A percentile compares a stretch with the other conserved stretches of the same genome.
These are phyloP conservation scores for Sporothrix mexicana DNA, from an alignment of 2,329 filamentous ascomycete species.

Conservation along the genomic window DNA sequence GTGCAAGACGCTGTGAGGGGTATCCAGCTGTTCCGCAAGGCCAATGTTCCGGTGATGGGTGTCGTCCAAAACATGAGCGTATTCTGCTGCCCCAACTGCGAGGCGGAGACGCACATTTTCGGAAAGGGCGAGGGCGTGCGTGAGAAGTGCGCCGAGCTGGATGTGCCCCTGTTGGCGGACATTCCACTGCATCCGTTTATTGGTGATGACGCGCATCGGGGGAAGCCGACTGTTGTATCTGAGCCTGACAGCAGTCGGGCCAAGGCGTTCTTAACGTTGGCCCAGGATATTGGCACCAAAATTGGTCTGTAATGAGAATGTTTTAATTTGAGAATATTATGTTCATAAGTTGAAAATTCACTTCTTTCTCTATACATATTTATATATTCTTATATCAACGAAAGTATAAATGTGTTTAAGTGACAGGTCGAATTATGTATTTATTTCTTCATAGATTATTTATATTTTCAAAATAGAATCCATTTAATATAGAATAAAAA, in stretches of 20 bases:
- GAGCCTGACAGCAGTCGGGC: conserved; percentile 79
- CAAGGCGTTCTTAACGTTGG: conserved; percentile 73
- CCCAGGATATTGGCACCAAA: conserved; percentile 58
- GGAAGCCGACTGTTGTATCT: conserved; percentile 87
- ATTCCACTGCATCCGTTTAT: conserved; percentile 87
- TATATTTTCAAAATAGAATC: not conserved
- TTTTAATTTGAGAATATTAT: not conserved
- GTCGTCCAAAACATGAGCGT: conserved; percentile 92
- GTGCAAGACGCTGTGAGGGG: conserved; percentile 91
- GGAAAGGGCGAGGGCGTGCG: conserved; percentile 69
- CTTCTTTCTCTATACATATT: no score
- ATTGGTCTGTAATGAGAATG: conserved; percentile 45
- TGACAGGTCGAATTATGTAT: no score
- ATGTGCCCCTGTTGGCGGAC: conserved; percentile 82
- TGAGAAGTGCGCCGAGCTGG: conserved; percentile 71
- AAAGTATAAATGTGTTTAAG: no score
- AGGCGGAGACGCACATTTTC: conserved; percentile 76
- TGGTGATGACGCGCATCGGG: conserved; percentile 83
- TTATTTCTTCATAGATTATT: not conserved
- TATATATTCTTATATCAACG: not conserved
- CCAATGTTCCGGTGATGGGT: conserved; percentile 79
- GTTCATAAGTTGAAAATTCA: not conserved
- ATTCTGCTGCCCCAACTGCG: conserved; percentile 80
- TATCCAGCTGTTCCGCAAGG: conserved; percentile 89
- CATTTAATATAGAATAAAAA: no score